Evolutionary conservation across 2,329 filamentous ascomycete genomes (phyloP), one percentile per base, ranked within the genome.

Genomic region (Bipolaris oryzae): DNA sequence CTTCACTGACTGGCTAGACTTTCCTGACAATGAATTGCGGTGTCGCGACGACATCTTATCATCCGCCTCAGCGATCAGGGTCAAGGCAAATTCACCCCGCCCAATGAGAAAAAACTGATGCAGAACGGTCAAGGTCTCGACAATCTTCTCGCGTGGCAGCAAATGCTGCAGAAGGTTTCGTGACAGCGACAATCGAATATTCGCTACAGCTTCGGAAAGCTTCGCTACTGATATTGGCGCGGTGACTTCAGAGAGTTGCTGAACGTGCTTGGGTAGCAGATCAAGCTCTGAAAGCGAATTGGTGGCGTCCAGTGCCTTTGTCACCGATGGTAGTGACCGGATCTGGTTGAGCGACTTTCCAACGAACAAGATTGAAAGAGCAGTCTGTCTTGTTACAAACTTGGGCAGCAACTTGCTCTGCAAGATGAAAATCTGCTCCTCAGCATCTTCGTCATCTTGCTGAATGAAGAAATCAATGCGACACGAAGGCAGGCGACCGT

Each of bases 331-430:
- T 41, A 76, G 52, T 64, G 78, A 59, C 47, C 89, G 84, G 52
- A 96, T 89, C 63, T 96, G 91, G 66, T 96, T 92, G 44, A 98
- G 80, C 0, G 92, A 96, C 62, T 90, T 90, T 10, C 95, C 95
- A 60, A 97, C 89, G 70, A 97, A 97, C 5, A 97, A 80, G 74
- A 98, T 91, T 0, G 93, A 96, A 3, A 85, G 83, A 7, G 91
- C 92, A 1, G 91, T 90, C 4, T 87, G 79, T 0, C 84, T 75
- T 0, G 87, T 88, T 6, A 97, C 91, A 70, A 96, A 96, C 11
- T 86, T 87, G 0, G 95, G 95, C 2, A 96, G 75, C 6, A 96
- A 77, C 16, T 81, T 79, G 56, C 73, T 71, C 31, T 71, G 61
- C 15, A 74, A 49, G 7, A 63, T 45, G 46, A 75, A 74, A 0